Evolutionary conservation across 1,284 basidiomycete species (phyloP).

Genomic region (Bondarzewia mesenterica): DNA sequence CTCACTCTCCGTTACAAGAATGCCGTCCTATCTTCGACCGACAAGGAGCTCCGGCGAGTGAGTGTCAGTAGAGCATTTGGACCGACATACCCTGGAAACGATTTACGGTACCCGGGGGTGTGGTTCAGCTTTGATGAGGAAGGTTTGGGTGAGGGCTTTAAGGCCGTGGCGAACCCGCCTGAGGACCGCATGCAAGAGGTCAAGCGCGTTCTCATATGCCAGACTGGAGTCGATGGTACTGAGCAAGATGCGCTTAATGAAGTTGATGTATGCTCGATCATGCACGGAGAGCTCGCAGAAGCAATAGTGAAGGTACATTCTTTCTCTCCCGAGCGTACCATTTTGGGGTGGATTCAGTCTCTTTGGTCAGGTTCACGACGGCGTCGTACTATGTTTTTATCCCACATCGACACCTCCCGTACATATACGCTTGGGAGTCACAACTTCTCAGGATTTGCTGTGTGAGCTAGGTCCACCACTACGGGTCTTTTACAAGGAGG

Average conservation of each 20-base stretch:
- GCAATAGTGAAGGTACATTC: constrained; percentile 55
- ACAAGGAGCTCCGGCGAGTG: constrained; percentile 54
- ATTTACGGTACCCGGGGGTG: constrained; percentile 74
- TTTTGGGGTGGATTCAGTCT: not conserved
- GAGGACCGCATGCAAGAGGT: constrained; percentile 69
- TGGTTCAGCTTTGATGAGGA: constrained; percentile 77
- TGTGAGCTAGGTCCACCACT: constrained; percentile 74
- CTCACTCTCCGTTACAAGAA: constrained; percentile 67
- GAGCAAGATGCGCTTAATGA: constrained; percentile 62
- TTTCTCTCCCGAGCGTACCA: constrained; percentile 1
- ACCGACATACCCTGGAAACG: constrained; percentile 77
- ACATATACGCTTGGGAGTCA: constrained; percentile 67
- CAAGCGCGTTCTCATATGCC: constrained; percentile 63
- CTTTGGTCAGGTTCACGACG: constrained; percentile 50
- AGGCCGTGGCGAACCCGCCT: constrained; percentile 12
- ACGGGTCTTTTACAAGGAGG: constrained; percentile 79
- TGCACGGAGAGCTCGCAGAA: constrained; percentile 63
- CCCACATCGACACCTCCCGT: constrained; percentile 42
- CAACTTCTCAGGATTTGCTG: constrained; percentile 74
- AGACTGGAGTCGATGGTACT: constrained; percentile 50
- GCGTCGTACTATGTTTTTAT: constrained; percentile 62
- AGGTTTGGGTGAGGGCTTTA: constrained; percentile 40
- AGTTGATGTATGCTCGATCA: constrained; percentile 49
- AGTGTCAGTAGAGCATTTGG: constrained; percentile 72
- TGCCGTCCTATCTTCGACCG: constrained; percentile 47